Conservation (phyloP, 176 grass and related monocot species). For the Ensete ventricosum region DNA sequence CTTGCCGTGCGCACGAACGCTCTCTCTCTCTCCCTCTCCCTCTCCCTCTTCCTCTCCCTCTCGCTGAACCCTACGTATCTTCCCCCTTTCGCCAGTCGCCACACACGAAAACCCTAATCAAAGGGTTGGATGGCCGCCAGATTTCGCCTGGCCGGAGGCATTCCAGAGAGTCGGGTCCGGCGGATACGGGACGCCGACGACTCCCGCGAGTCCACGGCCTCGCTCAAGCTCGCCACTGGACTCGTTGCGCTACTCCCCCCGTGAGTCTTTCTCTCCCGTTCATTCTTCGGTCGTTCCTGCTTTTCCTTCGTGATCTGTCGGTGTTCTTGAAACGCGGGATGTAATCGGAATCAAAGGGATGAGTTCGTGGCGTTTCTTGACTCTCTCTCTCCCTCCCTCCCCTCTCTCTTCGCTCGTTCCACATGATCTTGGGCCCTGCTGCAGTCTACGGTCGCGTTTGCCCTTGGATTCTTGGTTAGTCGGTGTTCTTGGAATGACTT, state of each 20-base stretch:
- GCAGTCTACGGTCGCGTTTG: not conserved
- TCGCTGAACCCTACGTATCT: not conserved
- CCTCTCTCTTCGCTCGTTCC: not conserved
- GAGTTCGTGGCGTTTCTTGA: not conserved
- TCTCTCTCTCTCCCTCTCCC: not conserved
- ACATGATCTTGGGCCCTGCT: no score
- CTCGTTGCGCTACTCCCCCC: conserved; percentile 75
- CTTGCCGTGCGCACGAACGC: no score
- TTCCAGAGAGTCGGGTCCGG: conserved; percentile 79
- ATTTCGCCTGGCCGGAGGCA: conserved; percentile 80
- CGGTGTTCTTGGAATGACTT: no score
- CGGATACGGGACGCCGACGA: conserved; percentile 96
- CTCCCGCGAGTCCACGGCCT: conserved; percentile 80
- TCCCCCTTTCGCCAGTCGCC: not conserved
- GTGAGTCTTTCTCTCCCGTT: conserved; percentile 30
- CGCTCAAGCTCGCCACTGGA: conserved; percentile 60
- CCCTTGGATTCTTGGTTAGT: not conserved
- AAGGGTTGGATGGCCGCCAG: conserved; percentile 50
- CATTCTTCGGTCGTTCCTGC: not conserved
- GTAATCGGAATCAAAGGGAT: no score
- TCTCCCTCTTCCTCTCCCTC: no score
- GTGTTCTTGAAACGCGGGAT: no score
- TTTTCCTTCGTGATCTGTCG: no score
- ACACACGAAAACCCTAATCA: conserved; percentile 20
- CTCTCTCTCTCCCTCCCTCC: not conserved